Evolutionary conservation across 306 rosid species (phyloP), one percentile per base, ranked within the genome.

Genomic region (Carpinus viminea): DNA sequence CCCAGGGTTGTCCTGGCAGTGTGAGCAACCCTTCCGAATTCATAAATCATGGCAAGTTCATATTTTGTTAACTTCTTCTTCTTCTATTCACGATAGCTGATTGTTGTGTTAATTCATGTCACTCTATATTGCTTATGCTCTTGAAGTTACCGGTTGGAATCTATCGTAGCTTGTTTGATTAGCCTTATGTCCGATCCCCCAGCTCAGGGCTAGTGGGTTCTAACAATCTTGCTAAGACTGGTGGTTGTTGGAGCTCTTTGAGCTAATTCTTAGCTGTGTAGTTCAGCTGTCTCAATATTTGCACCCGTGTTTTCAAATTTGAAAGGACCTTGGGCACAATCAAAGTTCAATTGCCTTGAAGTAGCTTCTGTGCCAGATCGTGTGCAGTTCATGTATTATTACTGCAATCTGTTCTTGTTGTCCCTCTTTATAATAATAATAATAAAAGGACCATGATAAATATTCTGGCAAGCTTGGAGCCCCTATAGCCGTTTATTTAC

Each of bases 11-110:
- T 66, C 74, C 83, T 43, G 87, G 76, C 73, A 74, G 76, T 85
- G 81, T 83, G 77, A 85, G 66, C 84, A 87, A 83, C 78, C 82
- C 87, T 82, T 79, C 89, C 48, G 96, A 85, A 80, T 91, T 82
- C 79, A 88, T 92, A 80, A 92, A 92, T 83, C 89, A 91, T 73
- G 97, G 98, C 85, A 87, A 83, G 91, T 88, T 75, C 65, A 26
- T 51, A 18, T 80, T 43, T 56, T 54, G 71, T 65, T 13, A 50
- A 12, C 50, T 76, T 7, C 38, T 72, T 70, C 21, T 77, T 61
- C 79, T 77, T 61, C 79, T 76, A 41, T 57, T 70, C 64, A 51
- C 46, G 60, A 55, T 70, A 16, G 52, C 73, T 72, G 43, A 55
- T 71, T 76, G 74, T 56, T 20, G 52, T 64, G 71, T 84, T 73